These are phyloP conservation scores for Aspergillus novoparasiticus DNA, from an alignment of 2,329 filamentous ascomycete genomes.

Conservation along the genomic window DNA sequence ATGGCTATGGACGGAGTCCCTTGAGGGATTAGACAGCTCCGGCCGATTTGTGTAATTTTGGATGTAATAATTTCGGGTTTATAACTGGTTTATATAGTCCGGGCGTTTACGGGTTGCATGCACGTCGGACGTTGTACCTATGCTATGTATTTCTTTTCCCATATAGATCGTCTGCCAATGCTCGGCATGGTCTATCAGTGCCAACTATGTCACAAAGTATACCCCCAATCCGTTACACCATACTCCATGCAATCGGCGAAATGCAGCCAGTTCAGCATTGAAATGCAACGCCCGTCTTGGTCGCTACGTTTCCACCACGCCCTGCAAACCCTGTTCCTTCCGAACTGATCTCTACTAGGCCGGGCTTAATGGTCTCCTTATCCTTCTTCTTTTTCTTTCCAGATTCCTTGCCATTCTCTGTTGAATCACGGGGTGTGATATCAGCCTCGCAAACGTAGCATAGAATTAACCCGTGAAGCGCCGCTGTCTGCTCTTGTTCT, in stretches of 20 bases:
- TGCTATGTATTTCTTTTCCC: not conserved
- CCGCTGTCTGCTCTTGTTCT: slow-evolving; percentile 40
- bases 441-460: slow-evolving; percentile 90
- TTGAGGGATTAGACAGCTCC: not conserved
- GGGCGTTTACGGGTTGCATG: slow-evolving; percentile 24
- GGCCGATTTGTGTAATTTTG: not conserved
- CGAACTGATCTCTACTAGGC: slow-evolving; percentile 76
- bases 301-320: slow-evolving; percentile 79
- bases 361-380: slow-evolving; percentile 64
- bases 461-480: slow-evolving; percentile 51
- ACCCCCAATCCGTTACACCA: not conserved
- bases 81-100: slow-evolving; percentile 27
- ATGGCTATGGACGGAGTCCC: not conserved
- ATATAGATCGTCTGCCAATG: slow-evolving; percentile 1
- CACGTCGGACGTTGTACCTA: slow-evolving; percentile 10
- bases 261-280: slow-evolving; percentile 65
- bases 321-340: slow-evolving; percentile 94
- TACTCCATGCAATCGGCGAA: not conserved
- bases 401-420: slow-evolving; percentile 19
- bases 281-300: slow-evolving; percentile 77
- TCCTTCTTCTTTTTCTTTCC: slow-evolving; percentile 42
- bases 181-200: not conserved
- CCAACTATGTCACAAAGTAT: not conserved
- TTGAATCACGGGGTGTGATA: slow-evolving; percentile 56
- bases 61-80: slow-evolving; percentile 24